These are phyloP conservation scores for Arachis monticola DNA, from an alignment of 331 rosid genomes.

Conservation along the genomic window DNA sequence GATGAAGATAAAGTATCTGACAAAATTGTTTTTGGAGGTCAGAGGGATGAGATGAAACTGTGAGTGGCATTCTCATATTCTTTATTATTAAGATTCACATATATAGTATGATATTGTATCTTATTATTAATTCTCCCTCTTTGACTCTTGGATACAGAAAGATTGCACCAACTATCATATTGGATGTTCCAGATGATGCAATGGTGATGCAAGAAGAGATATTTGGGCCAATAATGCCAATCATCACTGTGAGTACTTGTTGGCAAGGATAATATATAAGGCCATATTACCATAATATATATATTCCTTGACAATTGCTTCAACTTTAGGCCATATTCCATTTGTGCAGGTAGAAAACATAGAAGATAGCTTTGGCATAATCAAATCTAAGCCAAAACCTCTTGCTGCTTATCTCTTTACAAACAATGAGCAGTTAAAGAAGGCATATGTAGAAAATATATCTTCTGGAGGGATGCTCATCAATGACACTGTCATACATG, in stretches of 20 bases:
- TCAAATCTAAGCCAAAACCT: slow-evolving; percentile 77
- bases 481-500: slow-evolving; percentile 75
- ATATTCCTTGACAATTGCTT: slow-evolving; percentile 17
- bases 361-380: slow-evolving; percentile 64
- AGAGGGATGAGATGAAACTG: slow-evolving; percentile 67
- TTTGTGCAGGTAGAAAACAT: slow-evolving; percentile 66
- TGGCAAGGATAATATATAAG: background rate
- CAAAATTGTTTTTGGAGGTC: slow-evolving; percentile 81
- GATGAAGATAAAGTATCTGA: slow-evolving; percentile 68
- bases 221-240: slow-evolving; percentile 83
- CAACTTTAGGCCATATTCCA: background rate
- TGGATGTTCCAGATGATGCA: slow-evolving; percentile 75
- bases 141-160: slow-evolving; percentile 49
- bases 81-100: slow-evolving; percentile 28
- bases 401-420: slow-evolving; percentile 84
- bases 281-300: too few relatives aligned
- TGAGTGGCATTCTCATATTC: slow-evolving; percentile 46
- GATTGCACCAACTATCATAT: slow-evolving; percentile 78
- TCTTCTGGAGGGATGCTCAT: slow-evolving; percentile 93
- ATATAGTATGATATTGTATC: background rate
- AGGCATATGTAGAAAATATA: slow-evolving; percentile 65
- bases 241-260: slow-evolving; percentile 67
- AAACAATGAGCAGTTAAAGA: slow-evolving; percentile 71
- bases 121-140: slow-evolving; percentile 21
- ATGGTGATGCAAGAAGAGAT: slow-evolving; percentile 81